A percentile compares a stretch with the other conserved stretches of the same genome.
Conservation (phyloP, 148 eudicot species). For the Nyssa sinensis region DNA sequence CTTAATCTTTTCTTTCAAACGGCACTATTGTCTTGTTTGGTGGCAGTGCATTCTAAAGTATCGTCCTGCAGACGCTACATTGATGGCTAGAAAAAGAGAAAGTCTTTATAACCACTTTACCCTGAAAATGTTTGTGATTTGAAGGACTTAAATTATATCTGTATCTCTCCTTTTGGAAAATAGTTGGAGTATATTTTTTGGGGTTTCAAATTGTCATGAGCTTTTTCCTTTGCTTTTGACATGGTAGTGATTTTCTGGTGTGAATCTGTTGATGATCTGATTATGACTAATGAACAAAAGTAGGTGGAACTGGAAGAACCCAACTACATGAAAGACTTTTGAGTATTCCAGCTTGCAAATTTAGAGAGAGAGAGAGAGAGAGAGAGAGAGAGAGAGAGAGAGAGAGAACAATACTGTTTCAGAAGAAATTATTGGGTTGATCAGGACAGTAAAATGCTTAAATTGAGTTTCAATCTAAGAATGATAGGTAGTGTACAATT, state of each 20-base stretch:
- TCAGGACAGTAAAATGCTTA: no score
- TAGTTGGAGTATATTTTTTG: background rate
- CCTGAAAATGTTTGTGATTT: background rate
- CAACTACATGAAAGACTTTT: background rate
- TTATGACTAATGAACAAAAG: background rate
- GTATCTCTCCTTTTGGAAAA: background rate
- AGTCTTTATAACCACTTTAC: background rate
- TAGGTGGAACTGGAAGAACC: background rate
- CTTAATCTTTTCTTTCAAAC: background rate
- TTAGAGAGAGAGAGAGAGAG: background rate
- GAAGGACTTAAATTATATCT: background rate
- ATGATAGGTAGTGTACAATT: no score
- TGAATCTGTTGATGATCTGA: background rate
- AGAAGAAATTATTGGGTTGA: no score
- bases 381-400: background rate
- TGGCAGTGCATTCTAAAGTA: background rate
- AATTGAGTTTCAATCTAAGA: no score
- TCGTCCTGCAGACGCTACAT: background rate
- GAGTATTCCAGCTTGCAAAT: conserved; percentile 1
- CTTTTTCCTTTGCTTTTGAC: background rate
- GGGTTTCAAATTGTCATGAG: background rate
- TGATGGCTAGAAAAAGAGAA: background rate
- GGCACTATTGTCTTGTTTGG: background rate
- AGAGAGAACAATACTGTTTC: no score
- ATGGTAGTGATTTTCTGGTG: background rate